Base-by-base conservation (phyloP, 2,329 filamentous ascomycete species). In the Cladosporium sp. region DNA sequence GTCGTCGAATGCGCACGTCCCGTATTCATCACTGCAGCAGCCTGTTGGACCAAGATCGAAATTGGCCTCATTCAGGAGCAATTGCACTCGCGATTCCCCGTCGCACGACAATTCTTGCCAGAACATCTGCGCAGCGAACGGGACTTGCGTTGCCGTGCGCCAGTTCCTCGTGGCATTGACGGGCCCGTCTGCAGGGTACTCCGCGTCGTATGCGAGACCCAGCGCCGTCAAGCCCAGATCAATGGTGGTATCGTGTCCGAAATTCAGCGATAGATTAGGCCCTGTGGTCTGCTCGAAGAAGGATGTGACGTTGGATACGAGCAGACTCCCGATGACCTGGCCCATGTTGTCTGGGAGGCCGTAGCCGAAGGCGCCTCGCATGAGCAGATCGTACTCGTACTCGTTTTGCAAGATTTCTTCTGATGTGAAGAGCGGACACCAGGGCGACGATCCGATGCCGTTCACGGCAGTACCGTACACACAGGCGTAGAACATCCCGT, bases 81-180 rank as follows among this genome's bases (percentile, higher is more conserved):
- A 28, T 14, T 53, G 49, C 49, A 53, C 16, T 6, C 49, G 49
- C 25, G 49, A 53, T 53, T 53, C 49, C 18, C 25, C 49, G 11
- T 10, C 49, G n/a, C 49, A 53, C 25, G 49, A 30, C 26, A 53
- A n/a, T 53, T 53, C 30, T 25, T 53, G 49, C 49, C 49, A 53
- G 49, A 53, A 53, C 49, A 53, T 53, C 49, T 53, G 49, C 23
- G 49, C 49, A 30, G 49, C 49, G 49, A 53, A 53, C 23, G 49
- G 49, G 49, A 53, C 49, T 53, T 53, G 49, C 13, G 23, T 53
- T 18, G 49, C 25, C 14, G 49, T 53, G 49, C 49, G 49, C 49
- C 49, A 53, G 14, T 30, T 53, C n/a, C 49, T 53, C 23, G 49
- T 53, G 49, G 49, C 25, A 30, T 53, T 53, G 14, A 30, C 49